Conservation (phyloP, 2,329 filamentous ascomycete genomes). For the Gyromitra esculenta region DNA sequence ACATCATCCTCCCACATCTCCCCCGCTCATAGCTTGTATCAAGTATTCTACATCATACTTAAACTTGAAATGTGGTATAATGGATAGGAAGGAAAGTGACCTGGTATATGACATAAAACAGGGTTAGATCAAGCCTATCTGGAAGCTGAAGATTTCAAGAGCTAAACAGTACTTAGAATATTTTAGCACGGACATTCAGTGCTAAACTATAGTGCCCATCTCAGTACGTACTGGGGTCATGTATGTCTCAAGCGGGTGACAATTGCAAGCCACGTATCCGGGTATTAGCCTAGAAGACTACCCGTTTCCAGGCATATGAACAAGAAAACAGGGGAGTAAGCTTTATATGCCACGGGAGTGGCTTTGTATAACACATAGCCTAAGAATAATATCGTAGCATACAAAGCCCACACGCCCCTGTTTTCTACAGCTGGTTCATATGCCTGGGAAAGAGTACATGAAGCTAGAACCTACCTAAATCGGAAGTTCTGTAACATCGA, state of each 20-base stretch:
- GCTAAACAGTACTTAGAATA: conserved; percentile 3
- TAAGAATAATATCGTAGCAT: too few species aligned
- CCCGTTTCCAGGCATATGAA: too few species aligned
- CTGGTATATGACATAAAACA: conserved; percentile 7
- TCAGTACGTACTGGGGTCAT: conserved; percentile 15
- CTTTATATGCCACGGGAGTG: too few species aligned
- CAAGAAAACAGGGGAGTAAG: too few species aligned
- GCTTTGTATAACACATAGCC: too few species aligned
- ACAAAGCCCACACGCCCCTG: too few species aligned
- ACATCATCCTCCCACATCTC: neutral
- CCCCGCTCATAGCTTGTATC: neutral
- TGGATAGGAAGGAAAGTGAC: neutral
- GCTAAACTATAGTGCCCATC: neutral
- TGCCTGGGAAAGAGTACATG: too few species aligned
- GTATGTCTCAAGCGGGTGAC: conserved; percentile 13
- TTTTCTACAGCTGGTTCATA: too few species aligned
- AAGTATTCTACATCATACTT: neutral
- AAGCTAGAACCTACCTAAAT: neutral
- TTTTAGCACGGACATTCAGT: neutral
- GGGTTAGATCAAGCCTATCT: neutral
- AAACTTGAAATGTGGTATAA: neutral
- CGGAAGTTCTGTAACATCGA: neutral
- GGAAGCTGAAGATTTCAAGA: neutral
- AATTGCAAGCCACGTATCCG: neutral
- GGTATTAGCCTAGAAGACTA: neutral